Conservation (phyloP, 73 alveolate species). For the Breviolum minutum region DNA sequence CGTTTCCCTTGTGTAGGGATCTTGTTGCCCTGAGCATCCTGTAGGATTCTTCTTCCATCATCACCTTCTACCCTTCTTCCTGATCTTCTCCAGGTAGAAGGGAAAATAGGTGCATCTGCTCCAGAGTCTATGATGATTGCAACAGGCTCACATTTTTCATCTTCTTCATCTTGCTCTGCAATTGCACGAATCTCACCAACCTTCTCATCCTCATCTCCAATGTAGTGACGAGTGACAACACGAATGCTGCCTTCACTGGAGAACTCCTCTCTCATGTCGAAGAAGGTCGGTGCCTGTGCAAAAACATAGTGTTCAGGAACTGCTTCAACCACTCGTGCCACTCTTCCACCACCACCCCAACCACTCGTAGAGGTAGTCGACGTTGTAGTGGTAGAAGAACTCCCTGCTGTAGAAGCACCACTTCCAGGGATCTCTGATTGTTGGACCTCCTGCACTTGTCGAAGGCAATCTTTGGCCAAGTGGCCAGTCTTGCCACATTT, state of each 20-base stretch:
- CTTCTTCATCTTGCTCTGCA: neutral
- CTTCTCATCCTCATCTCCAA: neutral
- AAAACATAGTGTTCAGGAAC: neutral
- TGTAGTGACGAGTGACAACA: neutral
- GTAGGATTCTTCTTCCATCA: neutral
- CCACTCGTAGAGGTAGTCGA: neutral
- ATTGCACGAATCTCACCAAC: neutral
- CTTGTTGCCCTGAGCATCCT: neutral
- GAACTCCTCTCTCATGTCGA: neutral
- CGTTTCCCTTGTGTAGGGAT: neutral
- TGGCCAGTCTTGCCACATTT: neutral
- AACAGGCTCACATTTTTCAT: neutral
- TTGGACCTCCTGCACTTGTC: neutral
- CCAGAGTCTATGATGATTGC: neutral
- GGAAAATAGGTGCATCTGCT: neutral
- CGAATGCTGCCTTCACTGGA: neutral
- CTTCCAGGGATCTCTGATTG: too few species aligned
- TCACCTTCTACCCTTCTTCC: neutral
- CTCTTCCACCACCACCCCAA: neutral
- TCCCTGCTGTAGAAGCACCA: neutral
- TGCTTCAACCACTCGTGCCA: neutral
- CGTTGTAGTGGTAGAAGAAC: neutral
- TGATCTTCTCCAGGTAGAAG: neutral
- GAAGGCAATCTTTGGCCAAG: neutral
- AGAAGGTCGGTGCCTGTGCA: neutral